phyloP scores from a whole-genome alignment of 2,329 filamentous ascomycete species.

The Penicillium capsulatum region DNA sequence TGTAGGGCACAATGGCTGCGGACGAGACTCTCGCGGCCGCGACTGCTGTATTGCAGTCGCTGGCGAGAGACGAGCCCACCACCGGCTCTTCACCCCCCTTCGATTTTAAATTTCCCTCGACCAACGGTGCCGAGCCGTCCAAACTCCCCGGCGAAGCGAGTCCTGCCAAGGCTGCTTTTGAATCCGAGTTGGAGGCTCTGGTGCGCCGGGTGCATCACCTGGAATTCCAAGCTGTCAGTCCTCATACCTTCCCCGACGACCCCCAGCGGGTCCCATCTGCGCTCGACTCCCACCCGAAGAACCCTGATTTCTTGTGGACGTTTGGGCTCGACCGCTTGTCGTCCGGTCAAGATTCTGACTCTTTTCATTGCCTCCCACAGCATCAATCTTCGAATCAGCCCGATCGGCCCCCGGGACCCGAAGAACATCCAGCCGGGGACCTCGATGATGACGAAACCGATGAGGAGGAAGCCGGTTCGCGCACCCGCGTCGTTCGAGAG shows the following conservation, averaged over 20 bases:
- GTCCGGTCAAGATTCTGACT: constrained; percentile 34
- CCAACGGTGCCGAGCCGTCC: constrained; percentile 55
- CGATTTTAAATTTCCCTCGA: constrained; percentile 32
- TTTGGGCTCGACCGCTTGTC: constrained; percentile 34
- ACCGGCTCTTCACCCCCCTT: constrained; percentile 35
- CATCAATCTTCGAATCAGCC: constrained; percentile 38
- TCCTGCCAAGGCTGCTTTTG: constrained; percentile 70
- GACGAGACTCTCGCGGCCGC: constrained; percentile 48
- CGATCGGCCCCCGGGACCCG: constrained; percentile 32
- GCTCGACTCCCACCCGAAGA: constrained; percentile 54
- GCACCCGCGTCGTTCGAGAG: constrained; percentile 57
- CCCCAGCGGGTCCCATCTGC: constrained; percentile 68
- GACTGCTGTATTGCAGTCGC: constrained; percentile 43
- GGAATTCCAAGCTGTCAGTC: constrained; percentile 66
- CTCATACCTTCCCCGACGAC: constrained; percentile 64
- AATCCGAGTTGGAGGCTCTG: constrained; percentile 77
- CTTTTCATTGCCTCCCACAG: constrained; percentile 33
- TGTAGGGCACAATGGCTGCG: constrained; percentile 44
- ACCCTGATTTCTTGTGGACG: constrained; percentile 31
- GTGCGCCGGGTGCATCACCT: constrained; percentile 73
- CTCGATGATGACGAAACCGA: constrained; percentile 35
- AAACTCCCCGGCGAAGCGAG: constrained; percentile 73
- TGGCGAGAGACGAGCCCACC: constrained; percentile 41
- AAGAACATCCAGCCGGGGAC: constrained; percentile 27
- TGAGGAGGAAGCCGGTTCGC: constrained; percentile 50